Conservation (phyloP, 2,329 filamentous ascomycete genomes). For the Berkeleyomyces basicola region DNA sequence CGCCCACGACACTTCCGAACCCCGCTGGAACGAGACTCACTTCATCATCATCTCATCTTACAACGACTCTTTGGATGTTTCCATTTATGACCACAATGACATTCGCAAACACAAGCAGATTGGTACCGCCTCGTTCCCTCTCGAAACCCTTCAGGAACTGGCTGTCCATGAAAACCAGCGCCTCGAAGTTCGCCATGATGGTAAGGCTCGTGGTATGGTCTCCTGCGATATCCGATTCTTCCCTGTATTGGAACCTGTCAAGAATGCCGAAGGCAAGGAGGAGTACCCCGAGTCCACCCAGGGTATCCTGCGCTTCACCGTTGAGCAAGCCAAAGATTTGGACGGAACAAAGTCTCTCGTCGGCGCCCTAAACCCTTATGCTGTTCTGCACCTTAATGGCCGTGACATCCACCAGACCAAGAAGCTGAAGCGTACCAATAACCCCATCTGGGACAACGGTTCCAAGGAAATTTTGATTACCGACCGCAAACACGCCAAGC, state of each 20-base stretch:
- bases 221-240: conserved; percentile 84
- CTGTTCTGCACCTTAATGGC: conserved; percentile 72
- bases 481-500: conserved; percentile 74
- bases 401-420: conserved; percentile 80
- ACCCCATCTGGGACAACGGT: conserved; percentile 87
- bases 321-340: conserved; percentile 92
- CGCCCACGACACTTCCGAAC: conserved; percentile 67
- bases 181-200: conserved; percentile 69
- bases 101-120: conserved; percentile 93
- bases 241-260: conserved; percentile 47
- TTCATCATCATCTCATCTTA: conserved; percentile 90
- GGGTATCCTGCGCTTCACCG: conserved; percentile 81
- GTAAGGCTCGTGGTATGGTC: conserved; percentile 66
- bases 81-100: conserved; percentile 86
- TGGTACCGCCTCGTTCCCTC: conserved; percentile 60
- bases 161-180: conserved; percentile 68
- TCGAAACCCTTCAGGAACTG: conserved; percentile 67
- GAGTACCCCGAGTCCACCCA: conserved; percentile 78
- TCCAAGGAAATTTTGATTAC: conserved; percentile 91
- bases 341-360: conserved; percentile 85
- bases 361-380: conserved; percentile 82
- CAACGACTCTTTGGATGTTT: conserved; percentile 70
- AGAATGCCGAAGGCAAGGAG: conserved; percentile 54
- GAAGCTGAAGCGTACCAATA: conserved; percentile 92
- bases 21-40: conserved; percentile 91